Percentiles rank a stretch among this genome's conserved stretches.
Conservation (phyloP, 306 rosid species). For the Benincasa hispida region DNA sequence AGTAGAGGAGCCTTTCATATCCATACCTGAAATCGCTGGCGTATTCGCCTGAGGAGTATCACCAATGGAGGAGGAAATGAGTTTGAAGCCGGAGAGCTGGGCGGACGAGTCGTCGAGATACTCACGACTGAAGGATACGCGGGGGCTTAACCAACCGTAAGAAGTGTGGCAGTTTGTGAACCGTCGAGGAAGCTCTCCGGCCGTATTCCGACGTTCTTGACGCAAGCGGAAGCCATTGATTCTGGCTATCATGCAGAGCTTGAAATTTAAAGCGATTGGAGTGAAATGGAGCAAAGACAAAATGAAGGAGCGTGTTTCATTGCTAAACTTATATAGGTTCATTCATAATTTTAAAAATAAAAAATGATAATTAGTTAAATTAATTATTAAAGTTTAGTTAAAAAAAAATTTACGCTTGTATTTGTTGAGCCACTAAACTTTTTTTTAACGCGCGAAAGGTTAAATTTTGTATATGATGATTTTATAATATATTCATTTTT, state of each 20-base stretch:
- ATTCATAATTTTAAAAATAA: too few relatives aligned
- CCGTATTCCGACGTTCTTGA: constrained; percentile 63
- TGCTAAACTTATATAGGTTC: not conserved
- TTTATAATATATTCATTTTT: too few relatives aligned
- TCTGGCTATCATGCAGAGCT: not conserved
- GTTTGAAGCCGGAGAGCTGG: constrained; percentile 11
- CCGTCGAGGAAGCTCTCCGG: constrained; percentile 53
- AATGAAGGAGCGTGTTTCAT: not conserved
- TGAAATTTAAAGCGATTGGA: not conserved
- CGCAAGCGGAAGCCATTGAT: constrained; percentile 83
- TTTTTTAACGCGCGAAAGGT: too few relatives aligned
- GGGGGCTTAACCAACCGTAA: constrained; percentile 54
- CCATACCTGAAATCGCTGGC: constrained; percentile 27
- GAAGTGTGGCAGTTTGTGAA: constrained; percentile 28
- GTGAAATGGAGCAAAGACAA: not conserved
- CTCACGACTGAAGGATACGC: constrained; percentile 41
- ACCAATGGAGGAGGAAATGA: not conserved
- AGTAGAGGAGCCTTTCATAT: constrained; percentile 25
- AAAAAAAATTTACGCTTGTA: too few relatives aligned
- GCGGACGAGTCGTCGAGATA: constrained; percentile 5
- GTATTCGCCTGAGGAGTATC: not conserved
- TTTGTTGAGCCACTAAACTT: too few relatives aligned
- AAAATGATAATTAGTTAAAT: too few relatives aligned
- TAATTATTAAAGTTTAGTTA: too few relatives aligned
- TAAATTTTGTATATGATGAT: too few relatives aligned